These are phyloP conservation scores for Coemansia sp. DNA, from an alignment of 192 early-diverging fungal species.

Conservation along the genomic window DNA sequence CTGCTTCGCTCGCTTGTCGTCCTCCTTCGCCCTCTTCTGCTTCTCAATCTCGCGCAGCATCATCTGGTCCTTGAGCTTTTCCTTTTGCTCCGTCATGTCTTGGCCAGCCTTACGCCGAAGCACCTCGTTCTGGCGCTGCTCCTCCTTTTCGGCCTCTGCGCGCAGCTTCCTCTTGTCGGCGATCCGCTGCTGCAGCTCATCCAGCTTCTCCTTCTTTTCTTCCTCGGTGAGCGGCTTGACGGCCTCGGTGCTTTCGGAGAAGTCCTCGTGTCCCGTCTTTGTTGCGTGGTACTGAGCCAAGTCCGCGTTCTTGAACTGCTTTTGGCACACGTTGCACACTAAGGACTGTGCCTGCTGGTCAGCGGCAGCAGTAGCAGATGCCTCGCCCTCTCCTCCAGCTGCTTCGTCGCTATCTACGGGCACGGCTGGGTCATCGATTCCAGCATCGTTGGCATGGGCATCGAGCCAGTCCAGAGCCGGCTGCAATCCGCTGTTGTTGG, in stretches of 20 bases:
- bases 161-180: constrained; percentile 60
- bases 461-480: constrained; percentile 55
- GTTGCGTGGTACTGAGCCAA: constrained; percentile 68
- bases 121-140: constrained; percentile 63
- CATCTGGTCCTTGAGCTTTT: constrained; percentile 61
- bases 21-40: constrained; percentile 67
- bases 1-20: constrained; percentile 63
- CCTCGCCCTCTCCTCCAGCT: background rate
- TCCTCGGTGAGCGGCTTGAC: constrained; percentile 75
- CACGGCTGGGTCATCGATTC: constrained; percentile 16
- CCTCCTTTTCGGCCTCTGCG: constrained; percentile 60
- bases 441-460: constrained; percentile 26
- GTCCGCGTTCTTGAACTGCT: constrained; percentile 61
- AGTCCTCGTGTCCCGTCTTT: constrained; percentile 68
- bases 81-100: constrained; percentile 61
- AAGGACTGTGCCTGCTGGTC: constrained; percentile 44
- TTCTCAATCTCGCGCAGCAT: constrained; percentile 61
- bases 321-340: constrained; percentile 69
- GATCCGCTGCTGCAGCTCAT: constrained; percentile 62
- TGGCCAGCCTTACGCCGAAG: constrained; percentile 62
- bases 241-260: constrained; percentile 64
- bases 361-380: background rate
- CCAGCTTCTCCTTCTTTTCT: constrained; percentile 70
- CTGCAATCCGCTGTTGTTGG: constrained; percentile 44
- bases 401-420: constrained; percentile 1